Percentiles rank a stretch among this genome's conserved stretches.
Conservation (phyloP, 345 rosid genomes). For the Sonneratia caseolaris region DNA sequence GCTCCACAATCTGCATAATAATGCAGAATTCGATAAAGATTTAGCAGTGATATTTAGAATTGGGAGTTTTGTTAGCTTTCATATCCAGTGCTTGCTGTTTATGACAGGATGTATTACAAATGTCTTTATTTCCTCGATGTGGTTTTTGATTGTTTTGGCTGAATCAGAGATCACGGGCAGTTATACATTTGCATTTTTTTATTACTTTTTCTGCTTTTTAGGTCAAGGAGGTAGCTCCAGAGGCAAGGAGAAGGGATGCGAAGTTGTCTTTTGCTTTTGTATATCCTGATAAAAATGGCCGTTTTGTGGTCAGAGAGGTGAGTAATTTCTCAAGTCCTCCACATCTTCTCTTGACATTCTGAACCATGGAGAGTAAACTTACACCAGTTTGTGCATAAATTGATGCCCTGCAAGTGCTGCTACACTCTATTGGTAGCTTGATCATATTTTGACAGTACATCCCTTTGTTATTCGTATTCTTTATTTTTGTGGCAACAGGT, state of each 20-base stretch:
- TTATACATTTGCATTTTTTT: not conserved
- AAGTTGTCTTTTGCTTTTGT: constrained; percentile 86
- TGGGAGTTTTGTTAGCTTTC: not conserved
- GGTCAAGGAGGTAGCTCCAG: constrained; percentile 91
- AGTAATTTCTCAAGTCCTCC: constrained; percentile 1
- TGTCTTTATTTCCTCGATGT: not conserved
- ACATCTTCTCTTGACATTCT: not conserved
- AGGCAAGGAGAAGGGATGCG: constrained; percentile 84
- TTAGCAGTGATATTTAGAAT: no score
- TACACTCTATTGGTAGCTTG: no score
- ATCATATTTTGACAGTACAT: no score
- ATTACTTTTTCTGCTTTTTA: not conserved
- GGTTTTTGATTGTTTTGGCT: not conserved
- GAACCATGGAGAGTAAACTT: not conserved
- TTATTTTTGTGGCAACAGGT: constrained; percentile 31
- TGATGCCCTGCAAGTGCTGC: no score
- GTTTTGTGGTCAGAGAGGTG: constrained; percentile 69
- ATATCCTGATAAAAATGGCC: constrained; percentile 73
- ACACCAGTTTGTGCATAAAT: not conserved
- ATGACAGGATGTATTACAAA: not conserved
- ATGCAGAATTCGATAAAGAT: not conserved
- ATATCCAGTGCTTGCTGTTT: not conserved
- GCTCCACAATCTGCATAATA: not conserved
- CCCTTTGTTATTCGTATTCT: constrained; percentile 1
- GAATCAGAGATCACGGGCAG: not conserved